phyloP scores from a whole-genome alignment of 352 stramenopile species.

The Phytophthora foliorum region DNA sequence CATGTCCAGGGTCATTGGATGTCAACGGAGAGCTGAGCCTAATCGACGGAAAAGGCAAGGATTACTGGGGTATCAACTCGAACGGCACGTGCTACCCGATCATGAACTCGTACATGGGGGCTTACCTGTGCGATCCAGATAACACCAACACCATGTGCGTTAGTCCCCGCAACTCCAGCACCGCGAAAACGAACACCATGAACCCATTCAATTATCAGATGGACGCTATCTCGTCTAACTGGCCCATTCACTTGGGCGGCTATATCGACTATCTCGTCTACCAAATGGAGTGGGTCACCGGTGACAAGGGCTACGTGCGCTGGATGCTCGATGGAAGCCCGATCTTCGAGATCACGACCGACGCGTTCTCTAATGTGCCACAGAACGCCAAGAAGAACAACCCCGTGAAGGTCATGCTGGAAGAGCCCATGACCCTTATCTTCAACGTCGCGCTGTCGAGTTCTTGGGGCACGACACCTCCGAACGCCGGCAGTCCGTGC shows the following conservation, averaged over 20 bases:
- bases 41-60: slow-evolving; percentile 45
- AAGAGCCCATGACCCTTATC: slow-evolving; percentile 95
- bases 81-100: slow-evolving; percentile 70
- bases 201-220: slow-evolving; percentile 81
- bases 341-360: slow-evolving; percentile 71
- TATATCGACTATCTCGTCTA: slow-evolving; percentile 73
- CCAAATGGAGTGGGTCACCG: slow-evolving; percentile 81
- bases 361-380: slow-evolving; percentile 60
- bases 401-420: slow-evolving; percentile 73
- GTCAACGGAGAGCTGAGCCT: slow-evolving; percentile 50
- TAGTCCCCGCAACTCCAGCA: slow-evolving; percentile 43
- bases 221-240: slow-evolving; percentile 83
- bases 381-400: slow-evolving; percentile 58
- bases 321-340: slow-evolving; percentile 71
- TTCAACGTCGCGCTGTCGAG: slow-evolving; percentile 94
- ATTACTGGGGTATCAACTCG: slow-evolving; percentile 69
- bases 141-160: slow-evolving; percentile 57
- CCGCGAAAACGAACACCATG: slow-evolving; percentile 64
- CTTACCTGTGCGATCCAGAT: slow-evolving; percentile 65
- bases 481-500: slow-evolving; percentile 57
- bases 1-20: slow-evolving; percentile 53
- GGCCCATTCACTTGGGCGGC: slow-evolving; percentile 64
- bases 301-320: slow-evolving; percentile 66
- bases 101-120: slow-evolving; percentile 76
- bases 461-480: slow-evolving; percentile 82